phyloP scores from a whole-genome alignment of 257 asterid genomes.

The Lycium barbarum region DNA sequence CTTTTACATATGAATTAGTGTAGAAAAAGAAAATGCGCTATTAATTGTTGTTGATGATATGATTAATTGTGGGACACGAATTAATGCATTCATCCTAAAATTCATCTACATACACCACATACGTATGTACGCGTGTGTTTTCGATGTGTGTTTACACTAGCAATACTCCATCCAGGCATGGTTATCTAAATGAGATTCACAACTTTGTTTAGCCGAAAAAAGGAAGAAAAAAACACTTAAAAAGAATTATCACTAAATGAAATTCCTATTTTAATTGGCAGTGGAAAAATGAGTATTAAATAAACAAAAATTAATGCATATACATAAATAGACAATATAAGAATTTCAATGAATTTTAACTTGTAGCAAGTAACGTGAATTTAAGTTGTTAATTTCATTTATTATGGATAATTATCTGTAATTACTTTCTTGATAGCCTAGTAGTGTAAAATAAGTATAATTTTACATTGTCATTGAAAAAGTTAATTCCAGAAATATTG shows the following conservation, averaged over 20 bases:
- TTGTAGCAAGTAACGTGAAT: background rate
- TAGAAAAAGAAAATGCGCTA: background rate
- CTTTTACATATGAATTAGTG: conserved; percentile 39
- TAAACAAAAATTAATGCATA: background rate
- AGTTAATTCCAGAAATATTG: background rate
- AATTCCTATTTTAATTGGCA: background rate
- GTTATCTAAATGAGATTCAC: background rate
- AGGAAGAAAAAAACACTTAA: background rate
- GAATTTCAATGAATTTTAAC: background rate
- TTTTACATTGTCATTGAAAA: background rate
- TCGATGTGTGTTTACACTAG: conserved; percentile 21
- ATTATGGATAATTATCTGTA: background rate
- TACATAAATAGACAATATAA: no score
- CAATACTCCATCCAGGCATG: conserved; percentile 20
- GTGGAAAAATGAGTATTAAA: background rate
- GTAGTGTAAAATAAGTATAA: background rate
- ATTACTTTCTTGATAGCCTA: background rate
- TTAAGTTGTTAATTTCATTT: background rate
- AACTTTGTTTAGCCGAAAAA: background rate
- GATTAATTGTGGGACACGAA: conserved; percentile 24
- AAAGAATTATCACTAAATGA: no score
- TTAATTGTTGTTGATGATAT: conserved; percentile 7
- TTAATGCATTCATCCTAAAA: conserved; percentile 24
- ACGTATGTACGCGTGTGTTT: conserved; percentile 16
- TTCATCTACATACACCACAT: conserved; percentile 25